Conservation (phyloP, 345 rosid species). For the Ricinus communis region DNA sequence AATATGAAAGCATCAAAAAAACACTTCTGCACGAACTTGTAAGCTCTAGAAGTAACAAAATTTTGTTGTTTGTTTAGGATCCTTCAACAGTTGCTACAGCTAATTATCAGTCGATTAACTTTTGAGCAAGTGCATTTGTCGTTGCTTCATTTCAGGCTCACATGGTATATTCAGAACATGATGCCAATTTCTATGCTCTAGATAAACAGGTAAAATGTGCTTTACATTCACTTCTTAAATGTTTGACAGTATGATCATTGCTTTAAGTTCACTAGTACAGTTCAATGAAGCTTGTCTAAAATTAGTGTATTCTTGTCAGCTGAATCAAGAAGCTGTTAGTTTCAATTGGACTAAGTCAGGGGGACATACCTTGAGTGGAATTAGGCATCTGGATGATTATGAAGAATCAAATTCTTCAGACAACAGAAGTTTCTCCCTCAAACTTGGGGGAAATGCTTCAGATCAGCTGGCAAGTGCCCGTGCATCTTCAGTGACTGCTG, state of each 20-base stretch:
- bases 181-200: conserved; percentile 75
- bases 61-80: conserved; percentile 2
- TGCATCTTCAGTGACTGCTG: conserved; percentile 84
- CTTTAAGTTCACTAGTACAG: conserved; percentile 13
- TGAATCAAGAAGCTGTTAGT: conserved; percentile 75
- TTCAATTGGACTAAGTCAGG: conserved; percentile 93
- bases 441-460: conserved; percentile 68
- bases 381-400: conserved; percentile 26
- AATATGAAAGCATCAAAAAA: conserved; percentile 84
- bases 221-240: not conserved
- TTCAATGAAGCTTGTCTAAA: conserved; percentile 9
- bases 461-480: conserved; percentile 62
- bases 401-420: conserved; percentile 41
- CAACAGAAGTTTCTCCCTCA: conserved; percentile 33
- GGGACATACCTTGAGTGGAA: conserved; percentile 60
- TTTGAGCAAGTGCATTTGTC: conserved; percentile 4
- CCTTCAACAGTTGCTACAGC: conserved; percentile 1
- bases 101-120: not conserved
- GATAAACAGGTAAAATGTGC: conserved; percentile 68
- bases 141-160: conserved; percentile 69
- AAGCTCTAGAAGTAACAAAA: conserved; percentile 24
- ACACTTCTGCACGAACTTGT: conserved; percentile 96
- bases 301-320: conserved; percentile 38
- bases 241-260: not conserved
- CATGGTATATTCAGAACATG: conserved; percentile 90